Evolutionary conservation across 306 rosid genomes (phyloP).

Genomic region (Canavalia gladiata): DNA sequence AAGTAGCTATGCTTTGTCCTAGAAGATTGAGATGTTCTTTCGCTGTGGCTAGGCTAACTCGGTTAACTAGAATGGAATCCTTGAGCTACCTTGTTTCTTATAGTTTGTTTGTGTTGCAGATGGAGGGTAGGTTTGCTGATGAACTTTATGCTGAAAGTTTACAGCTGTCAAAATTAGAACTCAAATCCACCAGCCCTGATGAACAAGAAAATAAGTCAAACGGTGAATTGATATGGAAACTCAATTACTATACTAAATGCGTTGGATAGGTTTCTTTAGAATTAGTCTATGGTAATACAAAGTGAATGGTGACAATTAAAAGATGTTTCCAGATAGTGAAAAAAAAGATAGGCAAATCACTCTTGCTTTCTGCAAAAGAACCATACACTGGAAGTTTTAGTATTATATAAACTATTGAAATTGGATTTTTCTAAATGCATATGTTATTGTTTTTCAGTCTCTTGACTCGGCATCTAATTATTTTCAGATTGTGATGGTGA

Average conservation of each 20-base stretch:
- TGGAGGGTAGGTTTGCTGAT: constrained; percentile 75
- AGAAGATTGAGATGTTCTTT: no score
- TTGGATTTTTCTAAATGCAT: constrained; percentile 6
- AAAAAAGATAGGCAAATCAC: not conserved
- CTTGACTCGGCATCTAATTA: constrained; percentile 37
- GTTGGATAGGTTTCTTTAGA: constrained; percentile 24
- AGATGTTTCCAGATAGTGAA: not conserved
- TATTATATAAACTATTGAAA: not conserved
- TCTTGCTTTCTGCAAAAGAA: not conserved
- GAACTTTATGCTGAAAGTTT: constrained; percentile 80
- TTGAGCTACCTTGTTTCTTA: not conserved
- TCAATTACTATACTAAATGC: not conserved
- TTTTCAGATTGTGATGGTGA: constrained; percentile 58
- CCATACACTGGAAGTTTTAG: not conserved
- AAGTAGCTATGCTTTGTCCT: no score
- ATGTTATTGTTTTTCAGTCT: not conserved
- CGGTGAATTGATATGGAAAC: constrained; percentile 48
- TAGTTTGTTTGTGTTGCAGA: constrained; percentile 53
- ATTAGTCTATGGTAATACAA: not conserved
- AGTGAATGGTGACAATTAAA: not conserved
- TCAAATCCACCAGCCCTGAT: constrained; percentile 40
- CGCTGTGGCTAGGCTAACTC: no score
- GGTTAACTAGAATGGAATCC: no score
- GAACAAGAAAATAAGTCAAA: constrained; percentile 39
- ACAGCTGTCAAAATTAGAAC: constrained; percentile 58